Evolutionary conservation across 2,329 filamentous ascomycete species (phyloP).

Genomic region (Thielaviopsis populi): DNA sequence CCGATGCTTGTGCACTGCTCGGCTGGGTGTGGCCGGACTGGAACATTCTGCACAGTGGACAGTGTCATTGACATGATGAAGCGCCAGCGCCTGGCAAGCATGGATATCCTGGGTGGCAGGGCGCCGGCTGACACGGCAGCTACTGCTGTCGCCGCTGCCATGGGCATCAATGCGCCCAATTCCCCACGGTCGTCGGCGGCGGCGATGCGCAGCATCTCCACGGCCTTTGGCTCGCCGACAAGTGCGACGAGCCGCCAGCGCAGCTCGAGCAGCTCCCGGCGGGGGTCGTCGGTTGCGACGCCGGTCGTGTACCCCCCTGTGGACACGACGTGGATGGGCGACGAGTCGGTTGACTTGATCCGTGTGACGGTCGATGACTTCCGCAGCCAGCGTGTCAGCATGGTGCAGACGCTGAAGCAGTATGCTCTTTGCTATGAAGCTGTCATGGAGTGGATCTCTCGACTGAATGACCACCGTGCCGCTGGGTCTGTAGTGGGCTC

Average conservation of each 20-base stretch:
- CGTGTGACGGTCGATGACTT: constrained; percentile 85
- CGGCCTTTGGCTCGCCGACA: not conserved
- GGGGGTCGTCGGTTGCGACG: constrained; percentile 11
- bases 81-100: constrained; percentile 45
- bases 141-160: constrained; percentile 14
- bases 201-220: constrained; percentile 3
- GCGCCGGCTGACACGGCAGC: constrained; percentile 30
- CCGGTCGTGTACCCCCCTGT: constrained; percentile 18
- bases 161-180: constrained; percentile 4
- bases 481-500: constrained; percentile 7
- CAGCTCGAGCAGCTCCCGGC: constrained; percentile 14
- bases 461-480: constrained; percentile 28
- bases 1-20: constrained; percentile 91
- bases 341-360: constrained; percentile 62
- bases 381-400: constrained; percentile 72
- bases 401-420: constrained; percentile 89
- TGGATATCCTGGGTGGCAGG: constrained; percentile 15
- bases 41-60: constrained; percentile 92
- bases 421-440: constrained; percentile 96
- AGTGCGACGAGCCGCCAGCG: constrained; percentile 3
- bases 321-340: constrained; percentile 50
- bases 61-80: constrained; percentile 94
- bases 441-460: constrained; percentile 67
- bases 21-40: constrained; percentile 87
- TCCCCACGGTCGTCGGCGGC: constrained; percentile 3